Conservation (phyloP, 2,329 filamentous ascomycete genomes). For the Aspergillus aculeatinus region DNA sequence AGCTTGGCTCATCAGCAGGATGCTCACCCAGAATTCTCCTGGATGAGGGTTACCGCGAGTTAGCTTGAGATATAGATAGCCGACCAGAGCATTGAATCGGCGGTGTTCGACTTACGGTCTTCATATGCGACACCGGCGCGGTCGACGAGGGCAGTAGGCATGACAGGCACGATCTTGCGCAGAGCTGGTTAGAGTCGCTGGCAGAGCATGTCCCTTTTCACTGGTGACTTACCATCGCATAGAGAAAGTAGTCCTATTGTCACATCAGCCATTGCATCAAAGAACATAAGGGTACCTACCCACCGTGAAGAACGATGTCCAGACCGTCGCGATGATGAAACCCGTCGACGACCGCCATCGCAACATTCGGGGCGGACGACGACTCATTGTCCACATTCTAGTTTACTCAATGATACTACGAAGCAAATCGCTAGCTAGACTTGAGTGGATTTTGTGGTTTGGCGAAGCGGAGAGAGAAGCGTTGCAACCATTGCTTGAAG, state of each 20-base stretch:
- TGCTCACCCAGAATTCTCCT: slow-evolving; percentile 32
- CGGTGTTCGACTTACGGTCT: slow-evolving; percentile 18
- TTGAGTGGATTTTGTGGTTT: neutral
- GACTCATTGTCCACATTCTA: slow-evolving; percentile 2
- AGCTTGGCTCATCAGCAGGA: slow-evolving; percentile 32
- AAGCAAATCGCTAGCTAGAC: neutral
- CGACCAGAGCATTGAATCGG: neutral
- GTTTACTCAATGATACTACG: neutral
- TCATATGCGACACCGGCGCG: slow-evolving; percentile 25
- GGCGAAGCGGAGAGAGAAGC: neutral
- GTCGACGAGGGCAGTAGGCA: slow-evolving; percentile 28
- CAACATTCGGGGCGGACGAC: slow-evolving; percentile 32
- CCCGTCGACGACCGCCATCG: slow-evolving; percentile 58
- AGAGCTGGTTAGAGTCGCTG: neutral
- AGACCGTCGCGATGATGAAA: slow-evolving; percentile 61
- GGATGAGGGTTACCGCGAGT: neutral
- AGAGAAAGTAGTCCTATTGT: slow-evolving; percentile 29
- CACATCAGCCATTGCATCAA: neutral
- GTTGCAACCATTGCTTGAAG: neutral
- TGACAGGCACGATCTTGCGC: slow-evolving; percentile 30
- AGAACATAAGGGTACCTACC: slow-evolving; percentile 8
- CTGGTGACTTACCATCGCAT: slow-evolving; percentile 28
- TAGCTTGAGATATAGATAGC: no score
- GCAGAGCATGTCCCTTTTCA: neutral
- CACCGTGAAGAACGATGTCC: slow-evolving; percentile 33